Percentiles rank a stretch among this genome's conserved stretches.
Evolutionary conservation across 345 rosid genomes (phyloP).

Genomic region (Citrus maxima): DNA sequence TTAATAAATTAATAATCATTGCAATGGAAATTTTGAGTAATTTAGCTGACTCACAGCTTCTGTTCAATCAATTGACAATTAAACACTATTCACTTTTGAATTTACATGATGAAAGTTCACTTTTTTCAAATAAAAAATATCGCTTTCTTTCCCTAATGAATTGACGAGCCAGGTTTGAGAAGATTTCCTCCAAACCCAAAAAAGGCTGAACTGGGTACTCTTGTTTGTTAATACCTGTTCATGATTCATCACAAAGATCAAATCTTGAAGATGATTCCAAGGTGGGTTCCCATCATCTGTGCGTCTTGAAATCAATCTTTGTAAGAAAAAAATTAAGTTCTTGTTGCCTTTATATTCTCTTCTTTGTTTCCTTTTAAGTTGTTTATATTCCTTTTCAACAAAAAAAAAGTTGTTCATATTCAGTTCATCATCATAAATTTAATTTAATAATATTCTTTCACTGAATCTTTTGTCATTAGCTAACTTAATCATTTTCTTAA

Average conservation of each 20-base stretch:
- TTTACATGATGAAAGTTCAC: neutral
- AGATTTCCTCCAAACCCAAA: neutral
- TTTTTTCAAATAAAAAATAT: too few relatives aligned
- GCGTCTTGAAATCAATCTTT: neutral
- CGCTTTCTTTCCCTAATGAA: neutral
- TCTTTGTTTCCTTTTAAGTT: neutral
- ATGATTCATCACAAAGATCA: neutral
- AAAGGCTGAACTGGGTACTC: neutral
- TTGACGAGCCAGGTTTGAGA: neutral
- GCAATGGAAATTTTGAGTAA: too few relatives aligned
- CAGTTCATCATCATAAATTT: neutral
- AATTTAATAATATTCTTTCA: neutral
- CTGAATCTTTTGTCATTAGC: neutral
- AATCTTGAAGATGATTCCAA: conserved; percentile 1
- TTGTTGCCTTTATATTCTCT: neutral
- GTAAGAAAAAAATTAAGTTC: neutral
- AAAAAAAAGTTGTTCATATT: neutral
- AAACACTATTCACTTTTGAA: too few relatives aligned
- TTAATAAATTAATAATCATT: too few relatives aligned
- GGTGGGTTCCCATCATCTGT: conserved; percentile 9
- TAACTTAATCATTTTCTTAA: neutral
- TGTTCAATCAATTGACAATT: neutral
- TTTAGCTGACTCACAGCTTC: neutral
- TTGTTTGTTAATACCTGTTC: neutral
- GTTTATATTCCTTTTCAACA: neutral